Evolutionary conservation across 768 basidiomycete species (phyloP).

Genomic region (Podaxis carcinomalis): DNA sequence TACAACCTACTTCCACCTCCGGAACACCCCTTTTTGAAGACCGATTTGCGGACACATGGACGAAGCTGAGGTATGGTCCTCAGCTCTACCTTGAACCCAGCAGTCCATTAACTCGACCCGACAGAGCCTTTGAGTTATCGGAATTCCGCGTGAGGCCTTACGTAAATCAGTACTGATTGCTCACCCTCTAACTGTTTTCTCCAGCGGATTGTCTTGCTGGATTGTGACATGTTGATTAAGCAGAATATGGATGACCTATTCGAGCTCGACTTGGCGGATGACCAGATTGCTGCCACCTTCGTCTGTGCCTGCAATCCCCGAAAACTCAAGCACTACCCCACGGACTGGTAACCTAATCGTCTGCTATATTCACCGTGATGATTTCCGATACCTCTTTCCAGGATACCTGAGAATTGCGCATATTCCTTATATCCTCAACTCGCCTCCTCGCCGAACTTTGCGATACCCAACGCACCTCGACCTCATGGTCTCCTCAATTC

Average conservation of each 20-base stretch:
- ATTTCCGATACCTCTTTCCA: slow-evolving; percentile 27
- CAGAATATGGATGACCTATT: slow-evolving; percentile 77
- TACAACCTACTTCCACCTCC: slow-evolving; percentile 45
- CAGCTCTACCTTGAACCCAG: neutral
- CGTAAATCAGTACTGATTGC: neutral
- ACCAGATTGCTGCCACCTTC: slow-evolving; percentile 84
- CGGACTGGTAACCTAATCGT: slow-evolving; percentile 65
- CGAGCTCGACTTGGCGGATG: slow-evolving; percentile 55
- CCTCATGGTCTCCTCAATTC: slow-evolving; percentile 86
- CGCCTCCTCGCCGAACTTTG: slow-evolving; percentile 34
- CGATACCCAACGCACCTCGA: slow-evolving; percentile 47
- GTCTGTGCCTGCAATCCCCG: slow-evolving; percentile 95
- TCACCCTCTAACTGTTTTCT: neutral
- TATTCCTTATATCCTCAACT: slow-evolving; percentile 55
- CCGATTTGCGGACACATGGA: slow-evolving; percentile 71
- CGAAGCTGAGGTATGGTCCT: slow-evolving; percentile 47
- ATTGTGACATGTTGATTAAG: slow-evolving; percentile 84
- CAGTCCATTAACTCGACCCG: slow-evolving; percentile 1
- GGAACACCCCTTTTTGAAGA: slow-evolving; percentile 35
- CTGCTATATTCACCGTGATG: neutral
- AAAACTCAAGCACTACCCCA: slow-evolving; percentile 79
- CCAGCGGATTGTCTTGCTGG: slow-evolving; percentile 76
- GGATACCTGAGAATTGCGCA: slow-evolving; percentile 91
- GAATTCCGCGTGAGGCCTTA: slow-evolving; percentile 60
- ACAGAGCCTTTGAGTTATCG: slow-evolving; percentile 56